Evolutionary conservation across 106 monocot species (phyloP).

Genomic region (Ottelia alismoides): DNA sequence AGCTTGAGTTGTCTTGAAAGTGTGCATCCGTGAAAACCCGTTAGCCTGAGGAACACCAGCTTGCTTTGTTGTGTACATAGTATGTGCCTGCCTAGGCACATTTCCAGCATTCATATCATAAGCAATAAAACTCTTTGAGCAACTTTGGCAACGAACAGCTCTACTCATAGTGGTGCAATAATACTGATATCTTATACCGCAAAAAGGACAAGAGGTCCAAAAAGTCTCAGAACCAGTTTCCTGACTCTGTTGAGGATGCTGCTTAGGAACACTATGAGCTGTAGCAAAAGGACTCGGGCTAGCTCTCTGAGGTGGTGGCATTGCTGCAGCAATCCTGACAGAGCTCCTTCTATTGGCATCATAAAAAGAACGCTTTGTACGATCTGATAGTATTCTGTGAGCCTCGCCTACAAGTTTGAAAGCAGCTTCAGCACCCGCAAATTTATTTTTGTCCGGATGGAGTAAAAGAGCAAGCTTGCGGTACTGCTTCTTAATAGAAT

Average conservation of each 20-base stretch:
- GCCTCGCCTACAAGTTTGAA: slow-evolving; percentile 76
- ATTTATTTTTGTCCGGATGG: slow-evolving; percentile 83
- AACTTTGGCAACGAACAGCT: slow-evolving; percentile 21
- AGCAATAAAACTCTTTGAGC: slow-evolving; percentile 6
- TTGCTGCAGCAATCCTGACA: background rate
- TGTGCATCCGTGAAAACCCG: no score
- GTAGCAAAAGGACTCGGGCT: background rate
- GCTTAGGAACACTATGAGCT: slow-evolving; percentile 1
- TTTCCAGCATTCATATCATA: background rate
- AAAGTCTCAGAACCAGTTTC: no score
- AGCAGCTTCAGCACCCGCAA: slow-evolving; percentile 70
- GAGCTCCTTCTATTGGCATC: slow-evolving; percentile 35
- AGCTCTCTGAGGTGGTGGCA: slow-evolving; percentile 8
- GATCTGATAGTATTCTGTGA: slow-evolving; percentile 33
- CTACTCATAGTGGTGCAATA: slow-evolving; percentile 68
- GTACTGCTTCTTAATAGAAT: slow-evolving; percentile 52
- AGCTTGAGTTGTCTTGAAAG: no score
- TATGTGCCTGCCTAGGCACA: background rate
- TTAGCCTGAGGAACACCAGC: background rate
- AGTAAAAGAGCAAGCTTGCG: slow-evolving; percentile 61
- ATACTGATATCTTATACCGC: slow-evolving; percentile 3
- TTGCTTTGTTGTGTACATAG: no score
- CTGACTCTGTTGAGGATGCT: no score
- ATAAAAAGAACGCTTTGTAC: slow-evolving; percentile 27
- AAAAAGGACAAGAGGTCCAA: no score